Evolutionary conservation across 2,329 filamentous ascomycete genomes (phyloP).

Genomic region (Leptodontidium sp.): DNA sequence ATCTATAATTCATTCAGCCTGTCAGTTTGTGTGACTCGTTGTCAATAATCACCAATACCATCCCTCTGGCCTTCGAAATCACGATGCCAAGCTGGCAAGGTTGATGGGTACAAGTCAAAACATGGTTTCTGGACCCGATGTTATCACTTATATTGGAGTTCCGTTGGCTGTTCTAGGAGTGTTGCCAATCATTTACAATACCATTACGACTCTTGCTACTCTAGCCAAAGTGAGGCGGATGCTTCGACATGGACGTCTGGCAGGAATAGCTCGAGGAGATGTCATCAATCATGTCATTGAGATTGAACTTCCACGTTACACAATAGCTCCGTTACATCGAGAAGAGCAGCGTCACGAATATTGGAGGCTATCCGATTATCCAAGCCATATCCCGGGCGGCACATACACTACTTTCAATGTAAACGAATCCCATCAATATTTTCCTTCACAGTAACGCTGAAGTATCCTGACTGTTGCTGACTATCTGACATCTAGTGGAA

Average conservation of each 20-base stretch:
- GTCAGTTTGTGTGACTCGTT: neutral
- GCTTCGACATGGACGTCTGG: conserved; percentile 63
- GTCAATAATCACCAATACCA: neutral
- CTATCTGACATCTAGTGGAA: conserved; percentile 55
- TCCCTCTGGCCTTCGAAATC: too few relatives aligned
- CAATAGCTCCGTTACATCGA: conserved; percentile 67
- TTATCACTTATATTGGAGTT: conserved; percentile 65
- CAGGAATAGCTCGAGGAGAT: conserved; percentile 67
- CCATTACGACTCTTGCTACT: conserved; percentile 64
- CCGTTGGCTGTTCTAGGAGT: conserved; percentile 67
- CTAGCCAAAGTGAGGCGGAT: conserved; percentile 67
- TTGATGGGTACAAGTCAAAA: neutral
- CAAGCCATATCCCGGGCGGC: conserved; percentile 64
- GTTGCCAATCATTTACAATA: conserved; percentile 73
- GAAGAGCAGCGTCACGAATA: conserved; percentile 62
- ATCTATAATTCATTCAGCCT: neutral
- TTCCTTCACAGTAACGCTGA: neutral
- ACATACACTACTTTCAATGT: conserved; percentile 69
- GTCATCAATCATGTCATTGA: conserved; percentile 72
- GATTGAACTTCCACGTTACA: conserved; percentile 70
- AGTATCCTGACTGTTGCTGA: neutral
- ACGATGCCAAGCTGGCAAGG: conserved; percentile 16
- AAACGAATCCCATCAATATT: neutral
- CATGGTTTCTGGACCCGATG: conserved; percentile 47
- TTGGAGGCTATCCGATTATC: conserved; percentile 62